Evolutionary conservation across 805 yeast species (phyloP), one percentile per base, ranked within the genome.

Genomic region (Vanderwaltozyma tropicalis): DNA sequence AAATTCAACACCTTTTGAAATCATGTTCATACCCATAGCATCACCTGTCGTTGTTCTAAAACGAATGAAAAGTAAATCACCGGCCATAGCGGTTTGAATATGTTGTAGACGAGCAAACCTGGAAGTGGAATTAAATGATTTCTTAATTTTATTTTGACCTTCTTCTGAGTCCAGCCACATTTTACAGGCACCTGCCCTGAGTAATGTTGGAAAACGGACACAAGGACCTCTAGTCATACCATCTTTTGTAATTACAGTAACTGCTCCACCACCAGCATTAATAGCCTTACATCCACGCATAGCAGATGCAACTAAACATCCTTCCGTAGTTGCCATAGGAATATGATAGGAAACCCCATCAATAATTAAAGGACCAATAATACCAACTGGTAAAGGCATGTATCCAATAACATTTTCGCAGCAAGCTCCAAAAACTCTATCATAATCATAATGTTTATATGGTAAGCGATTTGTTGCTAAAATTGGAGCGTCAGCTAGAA

Each of bases 21-120:
- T 92, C 99, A 92, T 92, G 61, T 92, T 92, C 99, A 92, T 92
- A 46, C 99, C 99, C 99, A 92, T 92, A 14, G 99, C 99, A 68
- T 92, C 99, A 61, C 99, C 99, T 14, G 99, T 92, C 27, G 95
- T 87, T 13, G 99, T 94, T 59, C 87, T 78, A 69, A 92, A 92
- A 53, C 99, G 78, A 50, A 92, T 80, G 53, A 74, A 92, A 49
- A 92, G 68, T 49, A 82, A 69, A 35, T 81, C 81, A 22, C 99
- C 98, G n/a, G 99, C 98, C 60, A 89, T 67, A 2, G 97, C 95
- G n/a, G 96, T 86, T 61, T 86, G 82, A 47, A 89, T 69, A 49
- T 82, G 82, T 61, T 84, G 95, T 53, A 92, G 72, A 54, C 96
- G 76, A 14, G 99, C 99, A 66, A 92, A 92, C 64, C 99, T 75